phyloP scores from a whole-genome alignment of 2,329 filamentous ascomycete genomes.

The Colletotrichum karsti region DNA sequence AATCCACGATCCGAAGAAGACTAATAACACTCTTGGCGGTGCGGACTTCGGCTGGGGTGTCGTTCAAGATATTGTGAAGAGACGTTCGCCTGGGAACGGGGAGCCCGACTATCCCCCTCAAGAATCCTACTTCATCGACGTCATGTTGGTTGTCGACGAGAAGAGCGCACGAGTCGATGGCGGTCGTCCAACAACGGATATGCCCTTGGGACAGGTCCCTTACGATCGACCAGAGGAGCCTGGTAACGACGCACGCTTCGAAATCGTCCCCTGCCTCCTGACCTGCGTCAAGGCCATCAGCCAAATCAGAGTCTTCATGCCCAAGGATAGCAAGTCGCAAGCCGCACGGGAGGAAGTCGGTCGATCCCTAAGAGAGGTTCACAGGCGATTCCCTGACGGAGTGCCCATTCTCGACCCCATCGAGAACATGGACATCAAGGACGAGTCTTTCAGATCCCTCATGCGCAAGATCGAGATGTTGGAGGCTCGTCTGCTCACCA shows the following conservation, averaged over 20 bases:
- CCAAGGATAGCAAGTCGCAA: slow-evolving; percentile 74
- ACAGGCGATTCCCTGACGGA: slow-evolving; percentile 90
- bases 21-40: slow-evolving; percentile 52
- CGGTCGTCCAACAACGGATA: slow-evolving; percentile 48
- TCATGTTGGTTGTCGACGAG: slow-evolving; percentile 71
- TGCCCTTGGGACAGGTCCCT: slow-evolving; percentile 71
- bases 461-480: slow-evolving; percentile 96
- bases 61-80: slow-evolving; percentile 76
- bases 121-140: slow-evolving; percentile 83
- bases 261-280: slow-evolving; percentile 86
- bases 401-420: slow-evolving; percentile 90
- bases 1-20: slow-evolving; percentile 74
- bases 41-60: slow-evolving; percentile 95
- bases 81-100: slow-evolving; percentile 72
- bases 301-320: slow-evolving; percentile 84
- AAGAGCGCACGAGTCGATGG: slow-evolving; percentile 56
- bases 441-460: slow-evolving; percentile 92
- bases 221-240: slow-evolving; percentile 68
- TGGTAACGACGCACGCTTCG: slow-evolving; percentile 65
- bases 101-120: slow-evolving; percentile 76
- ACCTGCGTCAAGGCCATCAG: slow-evolving; percentile 87
- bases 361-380: slow-evolving; percentile 79
- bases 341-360: slow-evolving; percentile 74
- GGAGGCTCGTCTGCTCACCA: slow-evolving; percentile 87
- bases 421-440: slow-evolving; percentile 94